phyloP scores from a whole-genome alignment of 306 rosid species.

The Malus orientalis region DNA sequence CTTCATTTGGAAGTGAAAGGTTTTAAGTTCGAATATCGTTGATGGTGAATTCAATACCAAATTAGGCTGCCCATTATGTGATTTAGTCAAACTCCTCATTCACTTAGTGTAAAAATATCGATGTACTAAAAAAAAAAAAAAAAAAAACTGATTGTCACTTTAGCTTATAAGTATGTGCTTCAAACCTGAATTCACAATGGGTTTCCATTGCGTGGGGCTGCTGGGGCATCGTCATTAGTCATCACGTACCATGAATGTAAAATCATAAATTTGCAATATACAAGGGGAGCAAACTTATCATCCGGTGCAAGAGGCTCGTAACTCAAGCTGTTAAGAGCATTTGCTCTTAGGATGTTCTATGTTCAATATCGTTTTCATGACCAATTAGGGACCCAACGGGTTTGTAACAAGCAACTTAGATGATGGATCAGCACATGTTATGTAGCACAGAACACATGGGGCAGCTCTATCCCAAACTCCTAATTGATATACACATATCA shows the following conservation, averaged over 20 bases:
- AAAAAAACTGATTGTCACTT: neutral
- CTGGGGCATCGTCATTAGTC: neutral
- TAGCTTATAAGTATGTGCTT: neutral
- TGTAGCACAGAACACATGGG: neutral
- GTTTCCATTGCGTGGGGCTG: neutral
- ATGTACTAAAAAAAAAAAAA: too few relatives aligned
- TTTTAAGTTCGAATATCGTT: too few relatives aligned
- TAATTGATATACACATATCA: neutral
- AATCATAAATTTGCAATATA: neutral
- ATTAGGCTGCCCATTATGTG: too few relatives aligned
- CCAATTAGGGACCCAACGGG: neutral
- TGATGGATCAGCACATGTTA: neutral
- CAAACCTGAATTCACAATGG: neutral
- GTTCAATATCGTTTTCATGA: neutral
- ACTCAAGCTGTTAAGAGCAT: neutral
- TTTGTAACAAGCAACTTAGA: neutral
- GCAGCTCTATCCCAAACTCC: neutral
- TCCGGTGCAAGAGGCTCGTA: neutral
- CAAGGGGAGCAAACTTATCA: neutral
- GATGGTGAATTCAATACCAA: too few relatives aligned
- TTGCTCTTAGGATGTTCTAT: neutral
- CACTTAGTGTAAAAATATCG: too few relatives aligned
- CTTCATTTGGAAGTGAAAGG: too few relatives aligned
- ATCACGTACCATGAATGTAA: neutral
- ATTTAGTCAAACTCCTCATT: accelerated